Conservation (phyloP, 768 basidiomycete genomes). For the Rhodotorula toruloides region DNA sequence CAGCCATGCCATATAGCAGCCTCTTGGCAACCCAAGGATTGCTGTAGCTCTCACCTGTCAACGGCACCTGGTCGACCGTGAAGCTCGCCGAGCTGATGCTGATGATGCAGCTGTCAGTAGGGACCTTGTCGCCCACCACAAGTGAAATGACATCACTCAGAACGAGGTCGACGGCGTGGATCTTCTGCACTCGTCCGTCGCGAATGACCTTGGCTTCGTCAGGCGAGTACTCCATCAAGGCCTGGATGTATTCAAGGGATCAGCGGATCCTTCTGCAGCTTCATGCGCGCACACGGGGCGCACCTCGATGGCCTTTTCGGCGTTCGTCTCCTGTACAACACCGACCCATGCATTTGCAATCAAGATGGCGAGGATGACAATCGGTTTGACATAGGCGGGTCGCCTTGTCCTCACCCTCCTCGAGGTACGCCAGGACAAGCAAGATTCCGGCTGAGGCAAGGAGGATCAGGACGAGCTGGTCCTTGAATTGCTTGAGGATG, state of each 20-base stretch:
- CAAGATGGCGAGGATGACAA: constrained; percentile 91
- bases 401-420: constrained; percentile 63
- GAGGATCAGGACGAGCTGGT: constrained; percentile 94
- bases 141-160: constrained; percentile 90
- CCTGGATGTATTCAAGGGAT: constrained; percentile 62
- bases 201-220: constrained; percentile 90
- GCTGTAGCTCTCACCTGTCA: constrained; percentile 87
- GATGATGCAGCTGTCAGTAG: constrained; percentile 85
- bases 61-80: constrained; percentile 89
- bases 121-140: constrained; percentile 89
- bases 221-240: constrained; percentile 92
- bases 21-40: too few relatives aligned
- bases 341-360: constrained; percentile 96
- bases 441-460: constrained; percentile 90
- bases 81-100: constrained; percentile 89
- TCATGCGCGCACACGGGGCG: constrained; percentile 46
- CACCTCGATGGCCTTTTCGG: constrained; percentile 95
- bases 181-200: constrained; percentile 60
- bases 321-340: constrained; percentile 92
- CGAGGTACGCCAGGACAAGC: constrained; percentile 82
- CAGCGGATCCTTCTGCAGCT: too few relatives aligned
- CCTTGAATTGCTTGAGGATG: constrained; percentile 97
- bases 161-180: constrained; percentile 83
- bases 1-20: too few relatives aligned
- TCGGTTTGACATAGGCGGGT: constrained; percentile 92